Conservation (phyloP, 345 rosid species). For the Murraya paniculata region DNA sequence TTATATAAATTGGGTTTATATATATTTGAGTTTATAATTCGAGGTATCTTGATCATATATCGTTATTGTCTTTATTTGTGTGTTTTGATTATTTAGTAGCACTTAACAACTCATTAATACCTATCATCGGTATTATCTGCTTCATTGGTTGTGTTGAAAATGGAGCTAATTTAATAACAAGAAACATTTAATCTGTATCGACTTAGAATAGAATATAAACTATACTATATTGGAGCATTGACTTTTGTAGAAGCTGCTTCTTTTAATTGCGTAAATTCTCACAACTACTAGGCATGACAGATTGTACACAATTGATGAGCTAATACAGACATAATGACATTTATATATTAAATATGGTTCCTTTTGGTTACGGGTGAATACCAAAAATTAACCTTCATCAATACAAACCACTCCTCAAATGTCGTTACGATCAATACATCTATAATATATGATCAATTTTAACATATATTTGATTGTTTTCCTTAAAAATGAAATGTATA, state of each 20-base stretch:
- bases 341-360: too few relatives aligned
- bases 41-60: too few relatives aligned
- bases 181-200: not conserved
- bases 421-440: not conserved
- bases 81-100: too few relatives aligned
- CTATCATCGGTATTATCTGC: not conserved
- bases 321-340: not conserved
- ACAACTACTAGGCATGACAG: not conserved
- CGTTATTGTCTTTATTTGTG: too few relatives aligned
- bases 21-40: too few relatives aligned
- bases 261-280: not conserved
- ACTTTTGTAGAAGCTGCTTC: not conserved
- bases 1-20: too few relatives aligned
- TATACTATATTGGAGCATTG: not conserved
- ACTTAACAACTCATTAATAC: too few relatives aligned
- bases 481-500: not conserved
- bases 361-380: too few relatives aligned
- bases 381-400: not conserved
- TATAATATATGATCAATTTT: too few relatives aligned
- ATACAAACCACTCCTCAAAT: not conserved
- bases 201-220: not conserved
- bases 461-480: too few relatives aligned
- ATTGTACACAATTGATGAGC: not conserved
- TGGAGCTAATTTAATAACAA: not conserved
- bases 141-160: not conserved